Base-by-base conservation (phyloP, 139 green algal species). In the Closterium sp. region DNA sequence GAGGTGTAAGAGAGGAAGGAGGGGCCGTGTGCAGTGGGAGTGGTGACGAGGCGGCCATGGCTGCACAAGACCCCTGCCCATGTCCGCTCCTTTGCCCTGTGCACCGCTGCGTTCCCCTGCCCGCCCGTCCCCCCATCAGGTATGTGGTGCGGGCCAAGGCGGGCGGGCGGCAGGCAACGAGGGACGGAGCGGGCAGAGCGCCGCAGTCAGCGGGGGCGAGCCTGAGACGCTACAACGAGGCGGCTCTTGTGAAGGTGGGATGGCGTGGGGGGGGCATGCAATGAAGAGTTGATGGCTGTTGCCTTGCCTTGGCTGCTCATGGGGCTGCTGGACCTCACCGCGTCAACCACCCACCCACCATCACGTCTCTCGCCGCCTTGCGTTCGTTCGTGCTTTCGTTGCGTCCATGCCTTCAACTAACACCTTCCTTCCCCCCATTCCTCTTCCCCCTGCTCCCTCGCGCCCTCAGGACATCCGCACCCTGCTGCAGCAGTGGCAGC, bases 91-190 rank as follows among this genome's bases (percentile, higher is more conserved):
- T 22, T 4, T 31, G 38, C 22, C 86, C 1, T 70, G 31, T 42
- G 30, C 31, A 17, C 86, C 10, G 1, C 13, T 17, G 9, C 9
- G 10, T 31, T 1, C 84, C 28, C 84, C 0, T 87, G 21, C 84
- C 5, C 27, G 73, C 2, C 73, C 4, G n/a, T 13, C 9, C 24
- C 21, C 24, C 79, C 19, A 29, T 28, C 79, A 93, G 91, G 91
- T 99, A 99, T 88, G 97, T 98, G 1, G 97, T 99, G 30, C 96
- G 97, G 70, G 97, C 97, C 34, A 98, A 98, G 93, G 96, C 96
- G 34, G 97, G 97, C 38, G 97, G 97, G 86, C 96, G 97, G 94
- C 97, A 99, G 95, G 97, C 97, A 22, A 94, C 84, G 86, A 97
- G 98, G 95, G 97, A 99, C 94, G 96, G 95, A 29, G 97, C 94